Evolutionary conservation across 768 basidiomycete genomes (phyloP), one percentile per base, ranked within the genome.

Genomic region (Phaffia tasmanica): DNA sequence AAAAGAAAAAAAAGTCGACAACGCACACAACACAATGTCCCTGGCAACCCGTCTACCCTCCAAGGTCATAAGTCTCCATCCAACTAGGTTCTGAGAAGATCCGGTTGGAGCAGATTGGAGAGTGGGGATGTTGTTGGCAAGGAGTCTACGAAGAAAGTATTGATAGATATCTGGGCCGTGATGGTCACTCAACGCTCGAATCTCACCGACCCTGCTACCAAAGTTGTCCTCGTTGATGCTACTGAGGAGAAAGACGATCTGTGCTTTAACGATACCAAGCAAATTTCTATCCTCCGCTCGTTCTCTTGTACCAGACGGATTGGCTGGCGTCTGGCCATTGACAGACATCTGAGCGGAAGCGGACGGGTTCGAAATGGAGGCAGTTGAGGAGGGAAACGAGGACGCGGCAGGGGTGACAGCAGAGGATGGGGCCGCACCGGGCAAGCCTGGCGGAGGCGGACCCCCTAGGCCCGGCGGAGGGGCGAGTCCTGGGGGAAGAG

Each of bases 211-310:
- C 78, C 95, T 90, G 75, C 89, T 84, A 75, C 89, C 89, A 76
- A 90, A 99, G 78, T 91, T 92, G 73, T 98, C 94, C 79, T 98
- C 94, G 67, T 89, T 91, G 69, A 98, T 84, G 30, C 91, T 97
- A 32, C 89, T 91, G 71, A 99, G 83, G 67, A 97, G 82, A 79
- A 99, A 98, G 71, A 94, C 92, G 75, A 99, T 93, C 81, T 99
- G 93, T 68, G 93, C 79, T 69, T 76, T 76, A 54, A 78, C 75
- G 49, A 76, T 77, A 3, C 66, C 70, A 35, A 69, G 58, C 32
- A 69, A 55, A 25, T 51, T 62, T 35, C 23, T 50, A 15, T 30
- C 46, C 32, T 14, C 56, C n/a, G 51, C 57, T 21, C 47, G 57
- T 16, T n/a, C 35, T 8, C 55, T 47, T 27, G 32, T 27, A 8